Conservation (phyloP, 78 protist genomes). For the slime mould (Dictyostelium discoideum) region dicty_2.7 NC_007088.5:170001-170500, state of each 20-base stretch:
- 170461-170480: background rate
- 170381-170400: background rate
- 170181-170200: constrained; percentile 7
- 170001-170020: constrained; percentile 29
- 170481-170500: background rate
- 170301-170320: background rate
- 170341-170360: background rate
- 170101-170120: background rate
- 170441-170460: background rate
- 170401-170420: background rate
- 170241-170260: background rate
- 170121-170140: background rate
- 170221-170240: constrained; percentile 14
- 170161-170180: background rate
- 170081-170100: background rate
- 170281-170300: background rate
- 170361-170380: background rate
- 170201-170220: background rate
- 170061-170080: constrained; percentile 23
- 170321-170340: background rate
- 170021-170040: constrained; percentile 8
- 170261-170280: background rate
- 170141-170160: background rate
- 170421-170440: background rate
- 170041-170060: constrained; percentile 33